phyloP scores from a whole-genome alignment of 345 rosid species.

The Reutealis trisperma region DNA sequence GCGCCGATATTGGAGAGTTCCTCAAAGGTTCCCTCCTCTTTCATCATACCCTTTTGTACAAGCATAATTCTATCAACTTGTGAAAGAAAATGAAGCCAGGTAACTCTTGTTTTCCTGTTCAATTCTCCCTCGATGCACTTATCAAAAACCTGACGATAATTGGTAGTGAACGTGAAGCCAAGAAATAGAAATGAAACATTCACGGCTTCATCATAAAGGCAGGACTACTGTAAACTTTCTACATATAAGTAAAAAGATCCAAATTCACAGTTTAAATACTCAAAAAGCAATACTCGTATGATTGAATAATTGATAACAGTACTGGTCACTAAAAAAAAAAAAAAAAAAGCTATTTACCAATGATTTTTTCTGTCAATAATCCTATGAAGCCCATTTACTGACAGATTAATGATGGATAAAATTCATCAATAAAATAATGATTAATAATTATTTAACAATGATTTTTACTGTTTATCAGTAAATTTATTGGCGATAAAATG shows the following conservation, averaged over 20 bases:
- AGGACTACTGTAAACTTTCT: no score
- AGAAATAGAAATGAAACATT: not conserved
- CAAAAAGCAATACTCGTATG: not conserved
- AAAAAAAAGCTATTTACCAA: no score
- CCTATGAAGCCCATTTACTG: no score
- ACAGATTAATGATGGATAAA: no score
- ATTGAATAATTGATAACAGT: no score
- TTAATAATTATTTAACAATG: no score
- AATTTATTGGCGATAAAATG: no score
- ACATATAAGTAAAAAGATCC: not conserved
- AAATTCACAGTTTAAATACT: not conserved
- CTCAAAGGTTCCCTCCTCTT: constrained; percentile 97
- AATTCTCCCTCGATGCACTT: constrained; percentile 87
- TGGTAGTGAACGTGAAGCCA: constrained; percentile 9
- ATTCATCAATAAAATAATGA: no score
- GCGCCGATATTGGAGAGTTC: constrained; percentile 68
- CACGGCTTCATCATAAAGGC: not conserved
- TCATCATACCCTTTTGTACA: constrained; percentile 85
- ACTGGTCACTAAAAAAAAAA: no score
- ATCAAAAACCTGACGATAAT: constrained; percentile 75
- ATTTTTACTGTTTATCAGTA: no score
- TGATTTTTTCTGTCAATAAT: no score
- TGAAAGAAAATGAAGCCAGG: constrained; percentile 96
- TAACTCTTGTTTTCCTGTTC: constrained; percentile 80
- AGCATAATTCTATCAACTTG: constrained; percentile 90